Conservation (phyloP, 805 yeast species). For the Suhomyces sp. region DNA sequence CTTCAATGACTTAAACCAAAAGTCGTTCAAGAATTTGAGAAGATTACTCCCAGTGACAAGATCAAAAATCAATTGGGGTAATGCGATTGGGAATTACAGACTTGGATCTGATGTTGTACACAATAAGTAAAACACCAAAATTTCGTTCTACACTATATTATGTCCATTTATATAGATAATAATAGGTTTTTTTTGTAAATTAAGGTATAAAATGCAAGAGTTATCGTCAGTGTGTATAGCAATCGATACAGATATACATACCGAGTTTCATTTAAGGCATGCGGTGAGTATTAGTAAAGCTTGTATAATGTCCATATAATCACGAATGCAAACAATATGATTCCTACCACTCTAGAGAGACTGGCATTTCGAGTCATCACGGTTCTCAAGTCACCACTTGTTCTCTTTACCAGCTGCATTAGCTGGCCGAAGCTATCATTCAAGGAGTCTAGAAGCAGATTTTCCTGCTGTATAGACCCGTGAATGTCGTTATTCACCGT, state of each 20-base stretch:
- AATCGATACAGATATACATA: too few species aligned
- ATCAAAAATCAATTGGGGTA: constrained; percentile 93
- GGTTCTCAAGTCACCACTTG: constrained; percentile 39
- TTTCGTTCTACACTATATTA: background rate
- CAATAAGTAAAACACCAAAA: constrained; percentile 16
- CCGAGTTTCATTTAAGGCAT: too few species aligned
- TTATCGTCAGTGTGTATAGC: too few species aligned
- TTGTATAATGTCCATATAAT: constrained; percentile 41
- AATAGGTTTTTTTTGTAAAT: constrained; percentile 1
- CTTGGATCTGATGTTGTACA: constrained; percentile 75
- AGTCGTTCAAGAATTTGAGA: constrained; percentile 77
- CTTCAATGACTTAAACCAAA: constrained; percentile 73
- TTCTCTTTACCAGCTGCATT: constrained; percentile 38
- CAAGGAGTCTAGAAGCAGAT: constrained; percentile 37
- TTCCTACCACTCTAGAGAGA: constrained; percentile 36
- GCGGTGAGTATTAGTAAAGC: too few species aligned
- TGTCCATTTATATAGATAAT: too few species aligned
- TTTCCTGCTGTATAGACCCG: constrained; percentile 40
- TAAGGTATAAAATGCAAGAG: constrained; percentile 1
- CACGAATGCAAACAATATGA: constrained; percentile 33
- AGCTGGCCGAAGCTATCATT: constrained; percentile 39
- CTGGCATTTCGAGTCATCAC: constrained; percentile 45
- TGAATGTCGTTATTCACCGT: constrained; percentile 44
- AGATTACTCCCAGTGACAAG: constrained; percentile 91
- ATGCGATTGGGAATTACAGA: constrained; percentile 84